phyloP scores from a whole-genome alignment of 495 filamentous ascomycete species.

The Bombardia bombarda region DNA sequence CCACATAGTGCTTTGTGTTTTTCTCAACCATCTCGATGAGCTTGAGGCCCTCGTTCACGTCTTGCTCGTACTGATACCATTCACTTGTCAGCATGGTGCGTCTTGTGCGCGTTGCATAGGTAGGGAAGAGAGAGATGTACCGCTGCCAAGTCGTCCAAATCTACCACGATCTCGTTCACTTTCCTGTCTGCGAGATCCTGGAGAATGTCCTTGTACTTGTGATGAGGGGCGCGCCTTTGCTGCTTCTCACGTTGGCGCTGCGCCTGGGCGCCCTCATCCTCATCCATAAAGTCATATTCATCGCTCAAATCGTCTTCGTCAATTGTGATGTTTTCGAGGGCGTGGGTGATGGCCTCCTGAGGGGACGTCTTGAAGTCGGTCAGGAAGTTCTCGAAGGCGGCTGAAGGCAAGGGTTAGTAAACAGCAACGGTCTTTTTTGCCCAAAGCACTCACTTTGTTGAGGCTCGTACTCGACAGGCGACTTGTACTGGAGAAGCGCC shows the following conservation, averaged over 20 bases:
- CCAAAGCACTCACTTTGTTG: conserved; percentile 57
- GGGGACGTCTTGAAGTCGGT: conserved; percentile 79
- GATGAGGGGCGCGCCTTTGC: conserved; percentile 46
- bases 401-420: conserved; percentile 27
- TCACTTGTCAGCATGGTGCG: not conserved
- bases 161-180: conserved; percentile 66
- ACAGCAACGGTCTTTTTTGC: not conserved
- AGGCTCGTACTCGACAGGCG: conserved; percentile 74
- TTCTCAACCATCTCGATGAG: conserved; percentile 78
- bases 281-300: conserved; percentile 92
- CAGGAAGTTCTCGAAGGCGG: conserved; percentile 82
- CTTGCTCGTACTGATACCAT: conserved; percentile 72
- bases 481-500: conserved; percentile 68
- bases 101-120: not conserved
- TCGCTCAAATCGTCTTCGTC: conserved; percentile 84
- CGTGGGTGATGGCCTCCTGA: conserved; percentile 62
- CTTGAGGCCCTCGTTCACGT: conserved; percentile 58
- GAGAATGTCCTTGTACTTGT: conserved; percentile 87
- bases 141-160: conserved; percentile 76
- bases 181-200: conserved; percentile 80
- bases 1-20: conserved; percentile 93
- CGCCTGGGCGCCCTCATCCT: conserved; percentile 55
- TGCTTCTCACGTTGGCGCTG: conserved; percentile 36
- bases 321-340: conserved; percentile 75
- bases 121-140: conserved; percentile 38